Base-by-base conservation (phyloP, 2,329 filamentous ascomycete genomes). In the Venturia effusa region DNA sequence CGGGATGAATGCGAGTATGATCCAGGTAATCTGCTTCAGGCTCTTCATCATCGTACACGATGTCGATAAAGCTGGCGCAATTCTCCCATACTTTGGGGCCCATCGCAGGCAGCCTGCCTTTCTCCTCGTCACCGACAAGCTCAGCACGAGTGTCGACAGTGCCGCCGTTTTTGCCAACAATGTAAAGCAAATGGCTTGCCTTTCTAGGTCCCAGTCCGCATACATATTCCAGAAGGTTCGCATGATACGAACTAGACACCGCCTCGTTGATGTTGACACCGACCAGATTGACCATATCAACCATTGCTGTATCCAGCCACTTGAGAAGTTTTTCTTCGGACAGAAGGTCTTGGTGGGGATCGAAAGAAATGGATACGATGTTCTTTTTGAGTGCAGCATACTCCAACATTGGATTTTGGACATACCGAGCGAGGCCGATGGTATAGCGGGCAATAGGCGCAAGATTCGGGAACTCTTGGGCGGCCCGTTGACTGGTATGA, bases 241-340 rank as follows among this genome's bases (percentile, higher is more conserved):
- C 91, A 10, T 89, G 88, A 70, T 94, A 91, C 1, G 85, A 73
- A 73, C 97, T 90, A 51, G 81, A 82, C 64, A 96, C 87, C 17
- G 92, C 92, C 68, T 97, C 92, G 70, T 97, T 96, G 71, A 99
- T 88, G 70, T 97, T 90, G 43, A 99, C 90, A 71, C 94, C 94
- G 57, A 92, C 92, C 54, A 99, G 85, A 73, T 99, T 99, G 69
- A 99, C 94, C 83, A 96, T 96, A 73, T 99, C 94, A 13, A 99
- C 93, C 85, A 99, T 90, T 55, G 93, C 91, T n/a, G 90, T 95
- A 71, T 99, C 94, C 19, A 99, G 82, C 66, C 91, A 86, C 73
- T 90, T 92, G 67, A 88, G 79, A 45, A 99, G 81, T 77, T 96
- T 92, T 43, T 97, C 93, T 66, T 92, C 85, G 0, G 92, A 88